These are phyloP conservation scores for Lepidium campestre DNA, from an alignment of 441 rosid genomes.

Conservation along the genomic window DNA sequence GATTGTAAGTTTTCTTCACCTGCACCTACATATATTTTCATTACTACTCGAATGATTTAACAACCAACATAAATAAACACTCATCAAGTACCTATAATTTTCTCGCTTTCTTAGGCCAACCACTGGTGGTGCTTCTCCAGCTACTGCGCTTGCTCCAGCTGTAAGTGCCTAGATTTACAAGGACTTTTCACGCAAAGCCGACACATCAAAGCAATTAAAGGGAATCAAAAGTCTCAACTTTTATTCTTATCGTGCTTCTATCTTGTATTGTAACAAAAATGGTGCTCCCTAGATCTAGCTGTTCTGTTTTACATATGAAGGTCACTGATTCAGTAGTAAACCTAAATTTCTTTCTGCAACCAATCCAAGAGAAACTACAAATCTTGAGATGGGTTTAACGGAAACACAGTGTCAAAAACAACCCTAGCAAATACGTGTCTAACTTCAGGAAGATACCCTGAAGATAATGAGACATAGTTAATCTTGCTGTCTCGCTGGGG, in stretches of 20 bases:
- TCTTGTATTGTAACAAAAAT: neutral
- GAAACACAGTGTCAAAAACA: slow-evolving; percentile 80
- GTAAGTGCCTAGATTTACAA: slow-evolving; percentile 3
- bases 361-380: neutral
- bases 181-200: neutral
- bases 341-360: neutral
- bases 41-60: neutral
- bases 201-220: neutral
- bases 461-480: slow-evolving; percentile 42
- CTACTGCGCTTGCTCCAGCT: slow-evolving; percentile 28
- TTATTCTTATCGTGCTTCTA: neutral
- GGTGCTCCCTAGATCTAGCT: neutral
- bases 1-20: slow-evolving; percentile 41
- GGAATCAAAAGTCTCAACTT: slow-evolving; percentile 1
- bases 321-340: neutral
- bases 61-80: neutral
- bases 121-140: slow-evolving; percentile 58
- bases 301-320: neutral
- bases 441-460: slow-evolving; percentile 51
- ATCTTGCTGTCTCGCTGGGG: slow-evolving; percentile 49
- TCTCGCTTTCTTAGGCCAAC: slow-evolving; percentile 49
- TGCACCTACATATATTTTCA: neutral
- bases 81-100: neutral
- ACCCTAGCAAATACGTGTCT: slow-evolving; percentile 72
- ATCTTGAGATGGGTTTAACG: slow-evolving; percentile 28